These are phyloP conservation scores for Sarocladium oryzae DNA, from an alignment of 2,329 filamentous ascomycete species.

Conservation along the genomic window DNA sequence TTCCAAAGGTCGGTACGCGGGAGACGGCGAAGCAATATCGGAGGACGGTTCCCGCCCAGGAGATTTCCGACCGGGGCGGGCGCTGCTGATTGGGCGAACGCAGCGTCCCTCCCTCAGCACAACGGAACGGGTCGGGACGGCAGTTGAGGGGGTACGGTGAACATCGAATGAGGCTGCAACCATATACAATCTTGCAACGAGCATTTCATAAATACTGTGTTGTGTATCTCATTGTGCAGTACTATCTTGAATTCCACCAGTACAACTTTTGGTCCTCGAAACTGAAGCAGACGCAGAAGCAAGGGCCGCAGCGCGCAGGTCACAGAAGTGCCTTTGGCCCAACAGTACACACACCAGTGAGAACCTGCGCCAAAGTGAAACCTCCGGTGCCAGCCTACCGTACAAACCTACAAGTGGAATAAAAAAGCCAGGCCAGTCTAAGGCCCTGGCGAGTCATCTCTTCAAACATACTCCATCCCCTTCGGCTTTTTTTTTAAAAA, in stretches of 20 bases:
- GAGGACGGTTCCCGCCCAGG: constrained; percentile 8
- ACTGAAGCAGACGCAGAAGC: constrained; percentile 2
- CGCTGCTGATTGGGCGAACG: constrained; percentile 6
- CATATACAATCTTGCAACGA: too few species aligned
- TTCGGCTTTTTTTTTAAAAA: too few species aligned
- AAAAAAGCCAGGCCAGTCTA: background rate
- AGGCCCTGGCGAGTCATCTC: background rate
- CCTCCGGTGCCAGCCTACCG: constrained; percentile 4
- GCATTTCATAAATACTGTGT: background rate
- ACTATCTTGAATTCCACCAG: background rate
- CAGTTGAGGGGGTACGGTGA: background rate
- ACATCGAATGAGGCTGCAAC: background rate
- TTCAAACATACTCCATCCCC: too few species aligned
- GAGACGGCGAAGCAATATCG: constrained; percentile 5
- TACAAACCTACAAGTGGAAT: constrained; percentile 8
- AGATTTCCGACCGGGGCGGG: constrained; percentile 7
- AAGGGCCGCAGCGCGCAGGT: background rate
- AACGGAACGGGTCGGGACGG: constrained; percentile 8
- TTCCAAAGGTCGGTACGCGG: constrained; percentile 1
- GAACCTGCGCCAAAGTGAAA: constrained; percentile 1
- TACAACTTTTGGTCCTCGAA: background rate
- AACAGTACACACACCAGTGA: background rate
- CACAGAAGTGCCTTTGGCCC: background rate
- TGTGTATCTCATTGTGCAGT: background rate
- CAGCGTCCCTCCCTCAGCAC: background rate